These are phyloP conservation scores for Hibiscus tridactylites DNA, from an alignment of 345 rosid species.

Conservation along the genomic window DNA sequence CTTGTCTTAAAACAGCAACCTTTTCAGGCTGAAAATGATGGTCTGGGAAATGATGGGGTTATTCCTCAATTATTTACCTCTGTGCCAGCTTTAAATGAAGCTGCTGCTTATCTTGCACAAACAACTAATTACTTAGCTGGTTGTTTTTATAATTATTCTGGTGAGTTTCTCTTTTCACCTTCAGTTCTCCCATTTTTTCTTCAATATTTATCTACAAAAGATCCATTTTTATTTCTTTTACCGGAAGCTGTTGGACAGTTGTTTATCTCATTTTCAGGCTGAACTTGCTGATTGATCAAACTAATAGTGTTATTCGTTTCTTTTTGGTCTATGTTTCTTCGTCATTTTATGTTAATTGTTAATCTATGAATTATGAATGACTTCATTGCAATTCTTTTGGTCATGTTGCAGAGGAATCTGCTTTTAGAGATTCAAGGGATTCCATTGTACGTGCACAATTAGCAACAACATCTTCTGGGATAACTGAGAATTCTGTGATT, in stretches of 20 bases:
- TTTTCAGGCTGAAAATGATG: constrained; percentile 19
- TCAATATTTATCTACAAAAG: background rate
- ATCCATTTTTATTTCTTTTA: background rate
- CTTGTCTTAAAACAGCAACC: background rate
- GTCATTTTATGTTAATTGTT: constrained; percentile 2
- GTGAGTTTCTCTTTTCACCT: constrained; percentile 19
- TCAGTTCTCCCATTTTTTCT: background rate
- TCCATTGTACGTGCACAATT: constrained; percentile 36
- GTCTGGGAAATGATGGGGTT: constrained; percentile 15
- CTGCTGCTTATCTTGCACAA: constrained; percentile 48
- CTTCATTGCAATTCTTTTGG: background rate
- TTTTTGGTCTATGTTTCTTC: background rate
- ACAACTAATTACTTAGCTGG: constrained; percentile 47
- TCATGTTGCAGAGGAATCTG: constrained; percentile 27
- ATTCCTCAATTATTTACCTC: constrained; percentile 37
- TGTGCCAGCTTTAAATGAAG: constrained; percentile 45
- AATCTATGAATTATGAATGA: background rate
- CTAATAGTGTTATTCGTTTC: background rate
- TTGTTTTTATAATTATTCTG: constrained; percentile 52
- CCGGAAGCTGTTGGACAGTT: background rate
- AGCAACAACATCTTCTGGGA: constrained; percentile 36
- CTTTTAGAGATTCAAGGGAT: constrained; percentile 41
- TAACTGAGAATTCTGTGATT: constrained; percentile 16
- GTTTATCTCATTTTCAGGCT: background rate
- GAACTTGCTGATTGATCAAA: background rate